Base-by-base conservation (phyloP, 805 yeast genomes). In the Teunomyces tritomae region DNA sequence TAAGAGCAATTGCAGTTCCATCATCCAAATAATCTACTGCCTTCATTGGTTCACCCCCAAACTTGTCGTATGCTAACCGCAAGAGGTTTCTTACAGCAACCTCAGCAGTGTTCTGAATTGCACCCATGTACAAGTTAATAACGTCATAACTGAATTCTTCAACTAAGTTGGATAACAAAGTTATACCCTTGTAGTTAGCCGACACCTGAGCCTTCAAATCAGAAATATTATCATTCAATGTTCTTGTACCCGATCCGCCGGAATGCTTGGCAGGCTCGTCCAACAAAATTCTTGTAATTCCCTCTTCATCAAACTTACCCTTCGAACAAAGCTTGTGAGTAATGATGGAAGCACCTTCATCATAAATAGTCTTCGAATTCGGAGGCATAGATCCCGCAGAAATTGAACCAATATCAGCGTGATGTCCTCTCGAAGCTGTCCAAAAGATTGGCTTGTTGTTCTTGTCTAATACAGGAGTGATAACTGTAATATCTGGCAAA, bases 351-450 rank as follows among this genome's bases (percentile, higher is more conserved):
- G 96, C 97, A 39, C 97, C 98, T 67, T 91, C 97, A 61, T 91
- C 91, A 74, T 82, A 85, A 35, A 92, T 68, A 49, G 83, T 83
- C 58, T 84, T 88, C 2, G 97, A 89, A 60, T 86, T 83, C 8
- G 97, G 96, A 11, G 97, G 97, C 90, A 91, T 89, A 0, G 96
- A 86, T 1, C 97, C 97, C 0, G 97, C 96, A 30, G 89, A 68
- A 49, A 85, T 80, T 10, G 96, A 95, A 13, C 98, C 97, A 59
- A 92, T 91, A 65, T 91, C 98, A 5, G 97, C 91, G 68, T 92
- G 98, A 67, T 91, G 98, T 2, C 97, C 97, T 54, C 98, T 76
- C 0, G 96, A 85, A 0, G 97, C 98, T 10, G 89, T 90, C 74
- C 89, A 91, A 63, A 91, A 91, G 26, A 89, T 79, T 30, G 89